A percentile compares a stretch with the other conserved stretches of the same genome.
phyloP scores from a whole-genome alignment of 2,329 filamentous ascomycete species.

The Colletotrichum chrysophilum region DNA sequence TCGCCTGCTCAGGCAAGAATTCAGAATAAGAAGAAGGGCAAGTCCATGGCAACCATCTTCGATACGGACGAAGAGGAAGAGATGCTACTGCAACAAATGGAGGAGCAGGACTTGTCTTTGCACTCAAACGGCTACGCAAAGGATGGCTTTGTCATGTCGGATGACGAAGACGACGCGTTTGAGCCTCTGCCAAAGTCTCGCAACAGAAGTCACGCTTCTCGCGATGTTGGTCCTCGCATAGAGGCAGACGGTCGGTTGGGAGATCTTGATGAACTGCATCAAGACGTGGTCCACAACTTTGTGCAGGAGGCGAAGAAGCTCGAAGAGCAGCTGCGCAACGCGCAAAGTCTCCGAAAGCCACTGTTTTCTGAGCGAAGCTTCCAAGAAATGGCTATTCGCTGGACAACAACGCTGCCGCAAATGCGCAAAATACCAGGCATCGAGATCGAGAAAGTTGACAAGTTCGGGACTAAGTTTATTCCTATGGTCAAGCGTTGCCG shows the following conservation, averaged over 20 bases:
- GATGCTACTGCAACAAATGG: conserved; percentile 31
- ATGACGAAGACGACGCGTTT: conserved; percentile 50
- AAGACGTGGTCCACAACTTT: conserved; percentile 69
- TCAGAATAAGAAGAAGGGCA: conserved; percentile 33
- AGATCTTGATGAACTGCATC: conserved; percentile 63
- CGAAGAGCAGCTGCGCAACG: conserved; percentile 67
- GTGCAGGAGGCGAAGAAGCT: conserved; percentile 64
- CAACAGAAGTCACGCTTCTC: conserved; percentile 15
- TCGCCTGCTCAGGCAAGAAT: conserved; percentile 42
- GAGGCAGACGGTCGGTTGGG: conserved; percentile 59
- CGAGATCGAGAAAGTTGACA: conserved; percentile 63
- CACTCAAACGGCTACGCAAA: conserved; percentile 51
- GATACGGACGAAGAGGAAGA: conserved; percentile 22
- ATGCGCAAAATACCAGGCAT: conserved; percentile 71
- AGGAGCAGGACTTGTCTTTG: conserved; percentile 42
- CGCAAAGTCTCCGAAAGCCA: conserved; percentile 58
- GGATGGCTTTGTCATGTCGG: conserved; percentile 55
- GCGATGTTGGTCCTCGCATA: conserved; percentile 61
- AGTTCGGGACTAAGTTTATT: conserved; percentile 66
- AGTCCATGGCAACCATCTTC: conserved; percentile 24
- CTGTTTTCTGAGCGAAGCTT: conserved; percentile 74
- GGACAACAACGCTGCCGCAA: conserved; percentile 65
- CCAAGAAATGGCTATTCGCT: conserved; percentile 74
- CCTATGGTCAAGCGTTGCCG: conserved; percentile 58
- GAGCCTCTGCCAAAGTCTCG: conserved; percentile 42